Evolutionary conservation across 176 grass and related monocot species (phyloP).

Genomic region (Carex parvula): DNA sequence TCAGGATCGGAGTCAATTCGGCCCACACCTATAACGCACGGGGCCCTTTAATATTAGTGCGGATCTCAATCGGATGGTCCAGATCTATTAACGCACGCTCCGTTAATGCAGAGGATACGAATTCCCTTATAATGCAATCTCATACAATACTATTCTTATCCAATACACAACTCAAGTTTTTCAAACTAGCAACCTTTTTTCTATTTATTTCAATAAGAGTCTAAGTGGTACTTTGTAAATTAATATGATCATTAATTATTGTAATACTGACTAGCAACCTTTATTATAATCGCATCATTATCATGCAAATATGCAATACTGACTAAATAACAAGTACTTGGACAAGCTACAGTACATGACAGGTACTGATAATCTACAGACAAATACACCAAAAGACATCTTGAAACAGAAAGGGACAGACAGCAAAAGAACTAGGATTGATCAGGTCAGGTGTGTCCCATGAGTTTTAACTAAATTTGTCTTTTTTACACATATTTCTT

Average conservation of each 20-base stretch:
- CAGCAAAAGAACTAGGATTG: conserved; percentile 8
- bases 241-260: too few species aligned
- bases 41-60: too few species aligned
- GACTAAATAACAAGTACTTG: not conserved
- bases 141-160: not conserved
- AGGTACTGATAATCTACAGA: conserved; percentile 1
- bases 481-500: not conserved
- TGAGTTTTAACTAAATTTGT: conserved; percentile 14
- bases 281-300: not conserved
- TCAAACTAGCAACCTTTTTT: too few species aligned
- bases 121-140: too few species aligned
- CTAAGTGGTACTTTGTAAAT: not conserved
- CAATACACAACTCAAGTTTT: not conserved
- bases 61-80: too few species aligned
- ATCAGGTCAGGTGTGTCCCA: conserved; percentile 21
- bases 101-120: too few species aligned
- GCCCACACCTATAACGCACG: too few species aligned
- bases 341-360: not conserved
- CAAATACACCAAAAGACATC: not conserved
- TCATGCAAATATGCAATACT: not conserved
- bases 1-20: too few species aligned
- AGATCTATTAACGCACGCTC: too few species aligned
- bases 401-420: not conserved
- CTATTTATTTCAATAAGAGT: not conserved
- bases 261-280: too few species aligned